Evolutionary conservation across 2,329 filamentous ascomycete species (phyloP).

Genomic region (Coniosporium tulheliwenetii): DNA sequence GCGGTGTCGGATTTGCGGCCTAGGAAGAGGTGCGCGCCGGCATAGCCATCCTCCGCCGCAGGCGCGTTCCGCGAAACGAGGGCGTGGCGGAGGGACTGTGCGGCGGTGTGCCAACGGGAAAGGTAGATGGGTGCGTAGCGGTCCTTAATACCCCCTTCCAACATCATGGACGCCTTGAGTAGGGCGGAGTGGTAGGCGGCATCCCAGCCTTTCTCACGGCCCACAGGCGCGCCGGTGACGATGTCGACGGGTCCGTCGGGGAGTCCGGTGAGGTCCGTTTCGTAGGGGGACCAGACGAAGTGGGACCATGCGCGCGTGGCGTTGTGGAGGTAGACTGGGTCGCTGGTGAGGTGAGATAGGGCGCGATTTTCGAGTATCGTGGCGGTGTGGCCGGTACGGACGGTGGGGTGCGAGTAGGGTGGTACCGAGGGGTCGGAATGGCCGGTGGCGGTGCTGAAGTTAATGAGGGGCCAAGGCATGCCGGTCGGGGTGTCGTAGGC

Average conservation of each 20-base stretch:
- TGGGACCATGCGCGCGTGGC: constrained; percentile 27
- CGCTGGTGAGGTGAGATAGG: constrained; percentile 23
- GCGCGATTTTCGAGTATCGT: constrained; percentile 28
- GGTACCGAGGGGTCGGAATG: constrained; percentile 14
- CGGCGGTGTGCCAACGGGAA: constrained; percentile 16
- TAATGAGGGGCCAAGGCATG: constrained; percentile 28
- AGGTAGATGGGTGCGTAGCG: constrained; percentile 17
- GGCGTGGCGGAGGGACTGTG: constrained; percentile 18
- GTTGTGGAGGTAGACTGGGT: constrained; percentile 23
- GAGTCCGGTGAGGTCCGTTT: constrained; percentile 22
- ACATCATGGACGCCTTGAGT: constrained; percentile 22
- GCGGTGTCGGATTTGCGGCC: constrained; percentile 15
- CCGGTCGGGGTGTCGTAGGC: constrained; percentile 25
- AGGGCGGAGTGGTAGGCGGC: constrained; percentile 27
- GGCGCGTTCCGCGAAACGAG: constrained; percentile 20
- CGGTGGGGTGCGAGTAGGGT: constrained; percentile 14
- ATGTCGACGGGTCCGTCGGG: constrained; percentile 27
- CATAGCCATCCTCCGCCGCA: constrained; percentile 9
- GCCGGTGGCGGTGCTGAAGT: constrained; percentile 21
- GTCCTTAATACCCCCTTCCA: constrained; percentile 11
- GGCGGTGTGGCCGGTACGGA: constrained; percentile 25
- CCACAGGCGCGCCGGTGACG: constrained; percentile 22
- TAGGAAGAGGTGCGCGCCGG: constrained; percentile 24
- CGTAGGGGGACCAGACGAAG: constrained; percentile 27
- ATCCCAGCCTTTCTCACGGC: constrained; percentile 25